Evolutionary conservation across 768 basidiomycete species (phyloP), one percentile per base, ranked within the genome.

Genomic region (Cubamyces sp.): DNA sequence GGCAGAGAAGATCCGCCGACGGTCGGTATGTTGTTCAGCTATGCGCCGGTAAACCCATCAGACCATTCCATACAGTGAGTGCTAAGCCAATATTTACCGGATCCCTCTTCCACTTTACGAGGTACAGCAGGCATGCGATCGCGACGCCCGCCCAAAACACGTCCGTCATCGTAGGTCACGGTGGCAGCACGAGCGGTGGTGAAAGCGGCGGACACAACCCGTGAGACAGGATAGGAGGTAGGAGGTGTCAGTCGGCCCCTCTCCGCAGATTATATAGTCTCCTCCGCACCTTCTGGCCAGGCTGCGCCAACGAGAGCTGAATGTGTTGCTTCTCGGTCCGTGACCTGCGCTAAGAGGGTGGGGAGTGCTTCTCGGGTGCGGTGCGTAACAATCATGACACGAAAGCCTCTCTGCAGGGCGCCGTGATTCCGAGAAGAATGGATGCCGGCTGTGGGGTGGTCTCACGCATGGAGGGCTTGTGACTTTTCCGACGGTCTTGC

Each of bases 1-100:
- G 69, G 70, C n/a, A 71, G 66, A 21, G 77, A 72, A 25, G 74
- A 70, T 9, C 76, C 76, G 3, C 66, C 66, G 11, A 78, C 69
- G 0, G 76, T 60, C n/a, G 78, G 78, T 23, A 79, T 77, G 14
- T 28, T 14, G 30, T 53, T 53, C 3, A 67, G 46, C 69, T 70
- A 43, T 1, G n/a, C 12, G 41, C 18, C 14, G 19, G 1, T 39
- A 5, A n/a, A n/a, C 11, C 28, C 26, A 25, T 12, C 7, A 37
- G 11, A 1, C 5, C 16, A 3, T 18, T 5, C 5, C 12, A 14
- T 21, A n/a, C 14, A n/a, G 11, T n/a, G 5, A 25, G 19, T 1
- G 3, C 0, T n/a, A 5, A 37, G 28, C 9, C 12, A 14, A 18
- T 11, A 12, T 45, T 39, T 15, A 56, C 55, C 28, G 55, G 55